These are phyloP conservation scores for Verticillium dahliae DNA, from an alignment of 2,329 filamentous ascomycete species.

Conservation along the genomic window DNA sequence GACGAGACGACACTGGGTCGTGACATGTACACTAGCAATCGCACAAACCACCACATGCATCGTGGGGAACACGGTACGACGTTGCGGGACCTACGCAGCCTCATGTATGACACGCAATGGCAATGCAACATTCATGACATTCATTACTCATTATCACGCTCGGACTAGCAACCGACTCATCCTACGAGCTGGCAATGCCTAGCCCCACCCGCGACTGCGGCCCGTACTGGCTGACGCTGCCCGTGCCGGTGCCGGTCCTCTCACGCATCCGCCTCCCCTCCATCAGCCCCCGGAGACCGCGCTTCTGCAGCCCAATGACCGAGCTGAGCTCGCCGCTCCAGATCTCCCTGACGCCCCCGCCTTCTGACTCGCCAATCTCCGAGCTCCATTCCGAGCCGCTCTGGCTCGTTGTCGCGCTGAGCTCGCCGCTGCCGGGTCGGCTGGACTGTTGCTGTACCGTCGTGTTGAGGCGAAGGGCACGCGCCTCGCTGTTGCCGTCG, in stretches of 20 bases:
- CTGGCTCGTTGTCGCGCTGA: constrained; percentile 42
- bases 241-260: constrained; percentile 42
- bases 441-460: constrained; percentile 22
- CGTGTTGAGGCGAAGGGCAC: constrained; percentile 43
- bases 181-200: constrained; percentile 42
- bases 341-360: constrained; percentile 46
- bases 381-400: constrained; percentile 52
- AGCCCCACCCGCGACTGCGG: constrained; percentile 37
- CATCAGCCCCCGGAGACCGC: constrained; percentile 87
- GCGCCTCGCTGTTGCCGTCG: constrained; percentile 15
- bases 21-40: no score
- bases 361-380: constrained; percentile 43
- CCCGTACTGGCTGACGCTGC: constrained; percentile 17
- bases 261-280: constrained; percentile 84
- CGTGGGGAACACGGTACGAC: no score
- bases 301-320: constrained; percentile 92
- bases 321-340: constrained; percentile 81
- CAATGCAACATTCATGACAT: background rate
- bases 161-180: background rate
- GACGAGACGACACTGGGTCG: no score
- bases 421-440: constrained; percentile 37
- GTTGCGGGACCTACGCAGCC: background rate
- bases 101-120: background rate
- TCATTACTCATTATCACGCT: background rate
- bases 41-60: no score